phyloP scores from a whole-genome alignment of 1,139 yeast species.

The Hansenula lynferdii region DNA sequence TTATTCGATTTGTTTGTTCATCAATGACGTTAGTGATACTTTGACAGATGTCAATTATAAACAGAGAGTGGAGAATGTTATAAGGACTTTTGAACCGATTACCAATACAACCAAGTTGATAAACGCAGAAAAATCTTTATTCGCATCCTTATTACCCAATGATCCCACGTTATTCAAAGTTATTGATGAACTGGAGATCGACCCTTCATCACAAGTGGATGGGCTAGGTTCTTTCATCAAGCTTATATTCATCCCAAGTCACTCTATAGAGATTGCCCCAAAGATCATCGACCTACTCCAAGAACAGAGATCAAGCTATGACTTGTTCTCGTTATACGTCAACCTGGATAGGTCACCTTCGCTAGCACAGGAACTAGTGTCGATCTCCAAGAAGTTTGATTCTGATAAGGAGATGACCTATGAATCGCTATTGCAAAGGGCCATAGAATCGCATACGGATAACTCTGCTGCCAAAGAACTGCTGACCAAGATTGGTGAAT shows the following conservation, averaged over 20 bases:
- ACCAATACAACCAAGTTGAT: background rate
- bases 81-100: background rate
- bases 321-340: background rate
- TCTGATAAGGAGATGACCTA: constrained; percentile 1
- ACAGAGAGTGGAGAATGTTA: background rate
- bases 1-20: background rate
- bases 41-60: constrained; percentile 2
- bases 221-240: background rate
- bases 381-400: background rate
- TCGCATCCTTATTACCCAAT: background rate
- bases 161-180: background rate
- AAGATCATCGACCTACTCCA: background rate
- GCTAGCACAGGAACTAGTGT: background rate
- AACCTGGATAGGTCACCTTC: background rate
- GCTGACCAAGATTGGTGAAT: constrained; percentile 2
- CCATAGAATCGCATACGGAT: constrained; percentile 1
- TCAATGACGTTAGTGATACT: constrained; percentile 3
- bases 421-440: constrained; percentile 1
- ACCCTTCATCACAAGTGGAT: background rate
- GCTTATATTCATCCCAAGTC: background rate
- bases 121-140: background rate
- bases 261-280: background rate
- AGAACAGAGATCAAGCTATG: background rate
- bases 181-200: background rate
- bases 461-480: background rate